Base-by-base conservation (phyloP, 2,329 filamentous ascomycete genomes). In the Diaporthe capsici region DNA sequence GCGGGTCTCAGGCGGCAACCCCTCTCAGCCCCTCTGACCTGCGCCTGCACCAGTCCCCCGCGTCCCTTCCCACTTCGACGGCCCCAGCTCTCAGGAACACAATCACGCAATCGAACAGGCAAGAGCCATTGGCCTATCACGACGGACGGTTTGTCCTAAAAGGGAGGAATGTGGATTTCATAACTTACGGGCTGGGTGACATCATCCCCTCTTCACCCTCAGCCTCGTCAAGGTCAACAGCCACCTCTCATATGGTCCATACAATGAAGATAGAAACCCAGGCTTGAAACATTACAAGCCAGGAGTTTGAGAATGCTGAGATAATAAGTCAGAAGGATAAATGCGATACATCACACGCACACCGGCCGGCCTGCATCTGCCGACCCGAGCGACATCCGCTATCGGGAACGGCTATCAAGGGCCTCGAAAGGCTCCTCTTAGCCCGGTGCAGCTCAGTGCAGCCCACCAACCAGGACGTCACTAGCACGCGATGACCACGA, bases 91-190 rank as follows among this genome's bases (percentile, higher is more conserved):
- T 49, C 65, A 53, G 65, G 65, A 55, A 58, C 60, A 34, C 55
- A 55, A 76, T 61, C 75, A 76, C 75, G 75, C 75, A 47, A 72
- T 76, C 37, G 17, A 12, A n/a, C 25, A 22, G 57, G 47, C 28
- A n/a, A 25, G 17, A 42, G 58, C 72, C 67, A 74, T 75, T 76
- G 72, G 31, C 75, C 75, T 74, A 76, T 74, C 65, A 49, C 58
- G 25, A 49, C 25, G 31, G 39, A n/a, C 65, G 20, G 17, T 10
- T 17, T 22, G 49, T 22, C 39, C 57, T 55, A 25, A 58, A 55
- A 25, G 15, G 34, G 37, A 65, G 55, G 51, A 55, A 65, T 25
- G 34, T 68, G 75, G 47, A 39, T 70, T 63, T 22, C 65, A 53
- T 10, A 53, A 44, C 57, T 17, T 22, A 44, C 47, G 53, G n/a